These are phyloP conservation scores for Naganishia vishniacii DNA, from an alignment of 768 basidiomycete species.

Conservation along the genomic window DNA sequence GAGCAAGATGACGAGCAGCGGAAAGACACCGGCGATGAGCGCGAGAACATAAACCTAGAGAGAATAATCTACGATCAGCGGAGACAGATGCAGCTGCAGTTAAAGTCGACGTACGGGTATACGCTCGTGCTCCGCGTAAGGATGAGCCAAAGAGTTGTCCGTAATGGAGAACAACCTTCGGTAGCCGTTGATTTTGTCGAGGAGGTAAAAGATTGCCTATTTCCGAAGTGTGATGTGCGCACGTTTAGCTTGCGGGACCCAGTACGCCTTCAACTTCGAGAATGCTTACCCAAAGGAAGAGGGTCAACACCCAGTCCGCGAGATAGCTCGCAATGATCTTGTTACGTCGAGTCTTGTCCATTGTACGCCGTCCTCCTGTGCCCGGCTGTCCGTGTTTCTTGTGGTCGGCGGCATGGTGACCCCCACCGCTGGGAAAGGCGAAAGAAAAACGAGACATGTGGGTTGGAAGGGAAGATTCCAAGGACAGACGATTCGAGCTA, in stretches of 20 bases:
- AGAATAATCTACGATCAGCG: not conserved
- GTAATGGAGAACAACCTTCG: conserved; percentile 41
- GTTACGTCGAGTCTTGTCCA: conserved; percentile 17
- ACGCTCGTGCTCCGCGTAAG: conserved; percentile 41
- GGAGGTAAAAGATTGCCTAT: conserved; percentile 40
- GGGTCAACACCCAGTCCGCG: conserved; percentile 45
- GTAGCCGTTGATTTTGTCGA: conserved; percentile 50
- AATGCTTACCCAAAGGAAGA: conserved; percentile 39
- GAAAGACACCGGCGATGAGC: conserved; percentile 40
- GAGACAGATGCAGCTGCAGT: too few species aligned
- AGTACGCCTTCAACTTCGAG: too few species aligned
- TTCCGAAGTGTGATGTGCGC: too few species aligned
- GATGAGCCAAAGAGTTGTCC: conserved; percentile 39
- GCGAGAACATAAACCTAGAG: conserved; percentile 37
- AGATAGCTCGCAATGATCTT: conserved; percentile 38
- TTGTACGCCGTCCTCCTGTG: conserved; percentile 6
- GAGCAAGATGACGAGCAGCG: conserved; percentile 39
- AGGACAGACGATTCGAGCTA: too few species aligned
- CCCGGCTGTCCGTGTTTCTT: conserved; percentile 4
- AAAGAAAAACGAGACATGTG: not conserved
- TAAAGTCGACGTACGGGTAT: conserved; percentile 27
- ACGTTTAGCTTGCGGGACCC: too few species aligned
- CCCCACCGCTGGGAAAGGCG: not conserved
- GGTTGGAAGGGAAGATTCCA: not conserved
- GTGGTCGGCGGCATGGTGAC: conserved; percentile 13